A percentile compares a stretch with the other conserved stretches of the same genome.
phyloP scores from a whole-genome alignment of 495 filamentous ascomycete genomes.

The Lasiosphaeria miniovina region DNA sequence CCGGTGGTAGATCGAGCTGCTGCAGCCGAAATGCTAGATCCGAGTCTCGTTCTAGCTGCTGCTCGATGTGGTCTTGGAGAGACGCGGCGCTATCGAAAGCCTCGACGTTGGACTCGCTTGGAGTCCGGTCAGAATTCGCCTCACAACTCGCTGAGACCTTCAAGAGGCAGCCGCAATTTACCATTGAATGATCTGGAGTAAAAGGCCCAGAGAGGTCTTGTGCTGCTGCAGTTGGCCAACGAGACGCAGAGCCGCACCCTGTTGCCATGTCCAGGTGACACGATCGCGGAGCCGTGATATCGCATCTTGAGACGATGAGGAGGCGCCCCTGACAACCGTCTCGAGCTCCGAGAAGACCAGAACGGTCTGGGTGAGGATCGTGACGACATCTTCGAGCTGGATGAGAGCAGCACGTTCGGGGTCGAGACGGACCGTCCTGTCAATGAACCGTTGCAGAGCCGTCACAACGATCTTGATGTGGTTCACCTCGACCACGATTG shows the following conservation, averaged over 20 bases:
- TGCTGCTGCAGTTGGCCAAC: slow-evolving; percentile 1
- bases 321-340: not conserved
- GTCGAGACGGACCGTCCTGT: not conserved
- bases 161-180: not conserved
- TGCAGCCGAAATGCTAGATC: not conserved
- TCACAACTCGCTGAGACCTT: not conserved
- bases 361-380: not conserved
- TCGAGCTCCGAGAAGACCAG: not conserved
- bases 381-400: not conserved
- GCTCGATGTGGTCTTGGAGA: not conserved
- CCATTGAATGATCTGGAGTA: not conserved
- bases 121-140: not conserved
- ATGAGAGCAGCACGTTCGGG: not conserved
- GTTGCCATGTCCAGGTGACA: not conserved
- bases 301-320: not conserved
- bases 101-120: not conserved
- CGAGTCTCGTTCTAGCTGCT: not conserved
- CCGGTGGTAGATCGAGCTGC: not conserved
- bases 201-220: not conserved
- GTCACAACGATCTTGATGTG: slow-evolving; percentile 1
- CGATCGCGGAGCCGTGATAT: not conserved
- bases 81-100: not conserved
- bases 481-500: not conserved
- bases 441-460: not conserved
- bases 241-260: not conserved